Percentiles rank a stretch among this genome's conserved stretches.
Conservation (phyloP, 352 stramenopile genomes). For the Blastocystis sp. region DNA sequence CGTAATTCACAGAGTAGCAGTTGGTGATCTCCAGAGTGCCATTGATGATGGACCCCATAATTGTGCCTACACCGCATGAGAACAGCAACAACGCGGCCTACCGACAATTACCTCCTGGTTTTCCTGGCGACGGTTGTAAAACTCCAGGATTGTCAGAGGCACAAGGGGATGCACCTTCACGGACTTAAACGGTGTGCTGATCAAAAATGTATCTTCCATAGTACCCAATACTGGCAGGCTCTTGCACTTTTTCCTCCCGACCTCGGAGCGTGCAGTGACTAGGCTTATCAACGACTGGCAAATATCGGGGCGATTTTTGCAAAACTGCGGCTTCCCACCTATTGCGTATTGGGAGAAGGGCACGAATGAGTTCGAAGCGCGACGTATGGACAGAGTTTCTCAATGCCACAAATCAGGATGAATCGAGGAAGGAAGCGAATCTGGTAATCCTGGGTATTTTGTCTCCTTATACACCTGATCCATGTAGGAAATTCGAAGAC, state of each 20-base stretch:
- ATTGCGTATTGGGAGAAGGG: constrained; percentile 1
- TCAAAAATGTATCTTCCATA: constrained; percentile 65
- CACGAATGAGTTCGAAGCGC: constrained; percentile 14
- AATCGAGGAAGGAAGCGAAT: constrained; percentile 46
- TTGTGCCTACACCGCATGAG: constrained; percentile 17
- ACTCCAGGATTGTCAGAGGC: constrained; percentile 52
- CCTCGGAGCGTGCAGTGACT: no score
- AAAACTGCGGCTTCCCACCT: no score
- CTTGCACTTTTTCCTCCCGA: no score
- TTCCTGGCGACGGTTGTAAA: constrained; percentile 50
- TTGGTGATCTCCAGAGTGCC: constrained; percentile 55
- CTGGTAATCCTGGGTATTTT: constrained; percentile 51
- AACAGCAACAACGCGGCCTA: neutral
- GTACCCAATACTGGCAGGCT: neutral
- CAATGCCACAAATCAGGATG: constrained; percentile 15
- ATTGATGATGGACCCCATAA: constrained; percentile 65
- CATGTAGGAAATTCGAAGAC: constrained; percentile 32
- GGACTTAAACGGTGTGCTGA: constrained; percentile 57
- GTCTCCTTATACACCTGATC: neutral
- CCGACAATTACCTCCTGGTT: constrained; percentile 29
- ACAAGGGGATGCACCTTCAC: constrained; percentile 64
- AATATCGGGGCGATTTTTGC: no score
- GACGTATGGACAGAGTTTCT: constrained; percentile 56
- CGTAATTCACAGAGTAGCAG: constrained; percentile 57
- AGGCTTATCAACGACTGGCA: no score